Base-by-base conservation (phyloP, 805 yeast species). In the Teunomyces kruisii region DNA sequence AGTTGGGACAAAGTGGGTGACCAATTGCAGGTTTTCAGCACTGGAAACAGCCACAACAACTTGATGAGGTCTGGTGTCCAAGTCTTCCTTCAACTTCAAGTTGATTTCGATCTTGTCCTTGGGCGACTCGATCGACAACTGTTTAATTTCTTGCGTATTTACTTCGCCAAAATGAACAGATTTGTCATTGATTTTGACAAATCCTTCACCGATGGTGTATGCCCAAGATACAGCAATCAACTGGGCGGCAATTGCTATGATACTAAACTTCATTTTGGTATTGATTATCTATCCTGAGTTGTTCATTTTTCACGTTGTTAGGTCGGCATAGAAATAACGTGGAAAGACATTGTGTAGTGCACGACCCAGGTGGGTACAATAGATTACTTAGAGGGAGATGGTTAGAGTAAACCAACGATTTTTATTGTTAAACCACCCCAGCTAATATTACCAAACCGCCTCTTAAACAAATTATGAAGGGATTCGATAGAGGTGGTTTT, bases 41-140 rank as follows among this genome's bases (percentile, higher is more conserved):
- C 58, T 55, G 4, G 68, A 62, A 22, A 72, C 51, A 7, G 64
- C 50, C 17, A 68, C 44, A 28, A 68, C 53, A 26, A 65, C 43
- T 47, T 72, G 76, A 42, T 67, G 70, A 1, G 77, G 75, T 37
- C 52, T 59, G 13, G 32, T 45, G 4, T 42, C 41, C 2, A 49
- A 32, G 9, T 53, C 48, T 13, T 55, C 64, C 6, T 51, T 50
- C 32, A 68, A 46, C 14, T 53, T 48, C 38, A 70, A 55, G 31
- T 53, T 51, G 32, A 72, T 42, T 12, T 62, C 64, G 17, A 72
- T 46, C 36, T 49, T 55, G 45, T 69, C 75, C 45, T 60, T 64
- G 22, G 65, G 57, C 4, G 62, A 47, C n/a, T 62, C 65, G 40
- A 71, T 42, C 3, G 55, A 35, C 28, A 69, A 53, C 44, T 55